A percentile compares a stretch with the other conserved stretches of the same genome.
Conservation (phyloP, 1,284 basidiomycete genomes). For the Apiotrichum gamsii region DNA sequence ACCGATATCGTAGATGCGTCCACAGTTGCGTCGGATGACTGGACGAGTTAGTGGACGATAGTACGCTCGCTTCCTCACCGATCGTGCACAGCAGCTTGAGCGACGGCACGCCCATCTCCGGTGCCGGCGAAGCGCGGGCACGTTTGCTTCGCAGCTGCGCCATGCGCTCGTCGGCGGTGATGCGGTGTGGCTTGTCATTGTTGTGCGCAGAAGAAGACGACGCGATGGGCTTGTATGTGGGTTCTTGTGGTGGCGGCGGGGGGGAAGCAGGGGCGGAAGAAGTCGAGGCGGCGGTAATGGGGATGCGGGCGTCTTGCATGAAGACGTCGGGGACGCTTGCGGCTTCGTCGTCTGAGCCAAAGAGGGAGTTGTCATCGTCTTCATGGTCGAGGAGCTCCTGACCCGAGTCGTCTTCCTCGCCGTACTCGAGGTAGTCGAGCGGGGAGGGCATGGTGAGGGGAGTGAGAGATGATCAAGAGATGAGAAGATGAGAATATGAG, state of each 20-base stretch:
- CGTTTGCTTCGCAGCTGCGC: constrained; percentile 1
- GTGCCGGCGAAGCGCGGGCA: neutral
- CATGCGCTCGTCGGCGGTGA: constrained; percentile 4
- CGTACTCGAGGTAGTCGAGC: constrained; percentile 31
- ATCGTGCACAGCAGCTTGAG: neutral
- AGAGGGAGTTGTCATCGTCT: constrained; percentile 27
- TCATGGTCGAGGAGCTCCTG: too few relatives aligned
- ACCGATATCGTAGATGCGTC: constrained; percentile 37
- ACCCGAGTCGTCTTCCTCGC: constrained; percentile 21
- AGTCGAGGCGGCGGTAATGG: too few relatives aligned
- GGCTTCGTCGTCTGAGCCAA: constrained; percentile 26
- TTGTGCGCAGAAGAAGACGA: too few relatives aligned
- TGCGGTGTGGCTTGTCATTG: neutral
- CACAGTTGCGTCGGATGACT: constrained; percentile 30
- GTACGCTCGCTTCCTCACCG: constrained; percentile 10
- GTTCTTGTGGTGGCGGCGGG: neutral
- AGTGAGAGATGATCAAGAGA: neutral
- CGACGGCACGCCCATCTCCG: neutral
- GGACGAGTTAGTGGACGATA: too few relatives aligned
- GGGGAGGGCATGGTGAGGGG: constrained; percentile 8
- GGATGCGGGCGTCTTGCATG: neutral
- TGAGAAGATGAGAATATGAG: too few relatives aligned
- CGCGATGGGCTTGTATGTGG: too few relatives aligned
- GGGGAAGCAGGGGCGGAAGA: neutral
- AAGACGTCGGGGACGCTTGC: too few relatives aligned